These are phyloP conservation scores for Megacollybia marginata DNA, from an alignment of 768 basidiomycete species.

Conservation along the genomic window DNA sequence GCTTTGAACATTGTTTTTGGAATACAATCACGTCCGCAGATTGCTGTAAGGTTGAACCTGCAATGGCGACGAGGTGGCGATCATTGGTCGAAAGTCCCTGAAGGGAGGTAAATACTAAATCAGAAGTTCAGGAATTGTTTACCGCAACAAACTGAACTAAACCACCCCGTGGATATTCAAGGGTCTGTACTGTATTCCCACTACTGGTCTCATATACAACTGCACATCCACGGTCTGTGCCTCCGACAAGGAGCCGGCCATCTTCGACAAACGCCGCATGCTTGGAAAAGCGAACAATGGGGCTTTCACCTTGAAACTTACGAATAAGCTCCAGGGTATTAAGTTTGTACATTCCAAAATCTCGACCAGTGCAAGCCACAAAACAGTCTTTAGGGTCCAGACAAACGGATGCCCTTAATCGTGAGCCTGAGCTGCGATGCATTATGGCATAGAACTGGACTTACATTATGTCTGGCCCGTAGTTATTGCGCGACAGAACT, in stretches of 20 bases:
- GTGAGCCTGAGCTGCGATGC: too few relatives aligned
- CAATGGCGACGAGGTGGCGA: too few relatives aligned
- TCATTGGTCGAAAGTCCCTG: too few relatives aligned
- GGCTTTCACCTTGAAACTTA: background rate
- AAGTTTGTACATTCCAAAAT: constrained; percentile 1
- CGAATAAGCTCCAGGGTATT: background rate
- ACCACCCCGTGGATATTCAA: background rate
- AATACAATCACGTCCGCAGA: too few relatives aligned
- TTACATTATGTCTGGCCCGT: too few relatives aligned
- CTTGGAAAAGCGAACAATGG: background rate
- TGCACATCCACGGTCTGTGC: constrained; percentile 1
- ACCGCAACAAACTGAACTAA: constrained; percentile 3
- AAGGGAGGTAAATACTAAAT: too few relatives aligned
- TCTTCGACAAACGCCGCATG: background rate
- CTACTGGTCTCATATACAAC: background rate
- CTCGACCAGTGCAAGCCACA: background rate
- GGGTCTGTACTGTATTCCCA: background rate
- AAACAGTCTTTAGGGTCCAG: background rate
- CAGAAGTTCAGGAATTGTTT: background rate
- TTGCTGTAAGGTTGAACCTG: too few relatives aligned
- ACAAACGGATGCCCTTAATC: background rate
- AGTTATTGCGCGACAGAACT: background rate
- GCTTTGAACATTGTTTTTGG: too few relatives aligned
- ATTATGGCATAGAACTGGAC: too few relatives aligned
- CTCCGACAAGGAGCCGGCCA: background rate